Evolutionary conservation across 306 rosid species (phyloP), one percentile per base, ranked within the genome.

Genomic region (Alnus glutinosa): DNA sequence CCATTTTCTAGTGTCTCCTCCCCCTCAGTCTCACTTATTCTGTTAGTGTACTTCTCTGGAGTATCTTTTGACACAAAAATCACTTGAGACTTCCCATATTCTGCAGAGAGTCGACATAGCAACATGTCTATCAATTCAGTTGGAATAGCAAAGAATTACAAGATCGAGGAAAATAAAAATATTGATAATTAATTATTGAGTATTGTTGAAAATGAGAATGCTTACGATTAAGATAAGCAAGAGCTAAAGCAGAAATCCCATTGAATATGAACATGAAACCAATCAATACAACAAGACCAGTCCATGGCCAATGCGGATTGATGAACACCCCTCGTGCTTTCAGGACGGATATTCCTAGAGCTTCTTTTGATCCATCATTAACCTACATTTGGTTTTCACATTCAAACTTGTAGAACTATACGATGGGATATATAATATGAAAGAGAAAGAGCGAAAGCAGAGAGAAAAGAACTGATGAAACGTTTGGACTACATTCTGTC

Each of bases 261-360:
- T 86, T 86, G 67, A 86, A 77, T 15, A 86, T 55, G 10, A 86
- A 18, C 11, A 80, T 28, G 15, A 71, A 86, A 66, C 86, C 86
- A 48, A 83, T 4, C 13, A 75, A 52, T 19, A 82, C 89, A 61
- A 78, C 84, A 46, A 80, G 80, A 19, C 86, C 89, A 37, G 83
- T 64, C 89, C 86, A 86, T 48, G 80, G 83, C 89, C 89, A 86
- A 37, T 61, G 28, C 10, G 86, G 80, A 59, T 86, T 58, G 36
- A 69, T 1, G 62, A 79, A 83, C 68, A 79, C 50, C 62, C 84
- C 86, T 1, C 84, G 82, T 34, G 88, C 73, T 75, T 79, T 79
- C 51, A 85, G 16, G 8, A 85, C 34, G 0, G 62, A 71, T 50
- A 81, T 46, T 46, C 85, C 88, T 13, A 85, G 52, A 59, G 78